These are phyloP conservation scores for Sporobolomyces phaffii DNA, from an alignment of 768 basidiomycete species.

Conservation along the genomic window DNA sequence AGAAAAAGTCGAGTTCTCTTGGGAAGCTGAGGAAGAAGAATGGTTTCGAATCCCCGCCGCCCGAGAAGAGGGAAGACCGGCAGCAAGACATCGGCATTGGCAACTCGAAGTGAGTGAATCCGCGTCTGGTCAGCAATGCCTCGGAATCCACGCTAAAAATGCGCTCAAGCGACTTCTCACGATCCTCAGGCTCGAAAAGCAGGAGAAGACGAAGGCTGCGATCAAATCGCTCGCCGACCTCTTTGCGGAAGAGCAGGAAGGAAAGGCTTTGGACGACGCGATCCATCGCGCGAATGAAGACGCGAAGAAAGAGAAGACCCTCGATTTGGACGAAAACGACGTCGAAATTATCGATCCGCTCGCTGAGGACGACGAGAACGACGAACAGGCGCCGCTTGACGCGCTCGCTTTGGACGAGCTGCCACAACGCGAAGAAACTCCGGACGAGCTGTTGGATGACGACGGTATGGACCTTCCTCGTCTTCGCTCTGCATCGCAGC, in stretches of 20 bases:
- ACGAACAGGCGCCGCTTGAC: neutral
- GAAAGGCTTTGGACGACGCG: neutral
- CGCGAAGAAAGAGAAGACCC: neutral
- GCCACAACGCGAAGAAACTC: neutral
- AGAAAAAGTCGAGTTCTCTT: neutral
- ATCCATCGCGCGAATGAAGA: neutral
- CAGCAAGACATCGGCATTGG: neutral
- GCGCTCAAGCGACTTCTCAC: no score
- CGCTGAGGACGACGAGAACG: neutral
- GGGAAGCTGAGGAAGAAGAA: slow-evolving; percentile 4
- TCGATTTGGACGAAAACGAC: neutral
- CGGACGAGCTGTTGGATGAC: neutral
- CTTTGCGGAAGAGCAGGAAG: neutral
- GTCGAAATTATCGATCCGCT: neutral
- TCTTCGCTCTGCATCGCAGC: no score
- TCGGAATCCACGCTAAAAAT: no score
- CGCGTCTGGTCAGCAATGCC: no score
- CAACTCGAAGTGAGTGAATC: neutral
- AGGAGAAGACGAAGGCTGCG: no score
- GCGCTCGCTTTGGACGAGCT: neutral
- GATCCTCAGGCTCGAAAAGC: no score
- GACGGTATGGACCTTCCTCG: no score
- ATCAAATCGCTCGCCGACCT: neutral
- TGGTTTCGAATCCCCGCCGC: neutral
- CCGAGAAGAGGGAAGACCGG: neutral